phyloP scores from a whole-genome alignment of 1,284 basidiomycete genomes.

The Cryptococcus floricola region DNA sequence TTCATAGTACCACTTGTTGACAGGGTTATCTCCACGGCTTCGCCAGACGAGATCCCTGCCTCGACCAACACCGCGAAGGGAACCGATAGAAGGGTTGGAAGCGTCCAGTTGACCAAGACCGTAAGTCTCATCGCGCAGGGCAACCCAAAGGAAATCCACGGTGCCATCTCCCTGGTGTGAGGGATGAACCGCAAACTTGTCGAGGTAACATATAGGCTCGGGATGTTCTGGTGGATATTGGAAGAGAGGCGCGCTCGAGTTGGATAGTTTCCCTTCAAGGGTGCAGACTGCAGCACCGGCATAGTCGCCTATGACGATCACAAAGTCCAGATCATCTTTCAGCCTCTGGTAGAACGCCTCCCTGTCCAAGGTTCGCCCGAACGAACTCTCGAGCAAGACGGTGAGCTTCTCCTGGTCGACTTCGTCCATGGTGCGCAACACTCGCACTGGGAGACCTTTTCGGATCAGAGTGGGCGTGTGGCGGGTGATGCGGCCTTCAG shows the following conservation, averaged over 20 bases:
- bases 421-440: constrained; percentile 60
- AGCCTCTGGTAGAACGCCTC: constrained; percentile 76
- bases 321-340: constrained; percentile 75
- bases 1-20: constrained; percentile 99
- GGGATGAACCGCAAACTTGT: constrained; percentile 97
- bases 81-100: constrained; percentile 86
- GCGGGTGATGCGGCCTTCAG: constrained; percentile 74
- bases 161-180: constrained; percentile 95
- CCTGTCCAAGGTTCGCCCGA: constrained; percentile 69
- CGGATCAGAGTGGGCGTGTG: constrained; percentile 93
- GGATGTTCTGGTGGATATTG: constrained; percentile 11
- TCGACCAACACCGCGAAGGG: constrained; percentile 78
- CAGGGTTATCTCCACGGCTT: constrained; percentile 83
- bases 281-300: constrained; percentile 94
- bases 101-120: constrained; percentile 91
- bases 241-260: constrained; percentile 1
- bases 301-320: constrained; percentile 94
- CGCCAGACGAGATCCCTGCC: constrained; percentile 97
- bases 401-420: constrained; percentile 77
- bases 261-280: constrained; percentile 56
- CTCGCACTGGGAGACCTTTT: constrained; percentile 78
- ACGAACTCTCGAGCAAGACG: constrained; percentile 77
- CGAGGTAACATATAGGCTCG: constrained; percentile 75
- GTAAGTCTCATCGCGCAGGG: constrained; percentile 95
- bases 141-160: constrained; percentile 99